These are phyloP conservation scores for Ustilago vetiveriae DNA, from an alignment of 1,284 basidiomycete species.

Conservation along the genomic window DNA sequence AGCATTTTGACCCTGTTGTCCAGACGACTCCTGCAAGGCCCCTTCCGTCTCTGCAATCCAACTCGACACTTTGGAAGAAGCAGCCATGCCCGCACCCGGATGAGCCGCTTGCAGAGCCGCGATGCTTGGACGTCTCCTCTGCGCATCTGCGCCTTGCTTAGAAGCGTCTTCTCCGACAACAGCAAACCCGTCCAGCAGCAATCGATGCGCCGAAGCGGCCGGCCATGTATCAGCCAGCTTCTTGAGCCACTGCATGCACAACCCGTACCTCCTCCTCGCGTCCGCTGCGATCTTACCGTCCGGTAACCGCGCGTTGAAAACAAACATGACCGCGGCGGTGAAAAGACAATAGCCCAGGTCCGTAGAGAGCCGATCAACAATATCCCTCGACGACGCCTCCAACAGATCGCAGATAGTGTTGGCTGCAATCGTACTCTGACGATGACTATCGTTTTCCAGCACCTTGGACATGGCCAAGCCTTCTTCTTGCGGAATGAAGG, in stretches of 20 bases:
- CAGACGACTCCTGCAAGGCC: constrained; percentile 9
- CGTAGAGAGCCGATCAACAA: constrained; percentile 54
- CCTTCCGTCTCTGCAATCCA: constrained; percentile 49
- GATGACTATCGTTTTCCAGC: constrained; percentile 46
- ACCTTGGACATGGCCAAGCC: constrained; percentile 46
- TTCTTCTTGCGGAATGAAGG: constrained; percentile 61
- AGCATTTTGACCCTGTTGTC: not conserved
- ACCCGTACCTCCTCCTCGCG: constrained; percentile 47
- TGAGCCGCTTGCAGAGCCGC: constrained; percentile 25
- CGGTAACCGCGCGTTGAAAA: constrained; percentile 58
- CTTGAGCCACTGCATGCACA: constrained; percentile 58
- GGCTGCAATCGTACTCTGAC: constrained; percentile 50
- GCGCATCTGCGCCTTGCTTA: constrained; percentile 19
- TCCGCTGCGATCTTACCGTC: constrained; percentile 32
- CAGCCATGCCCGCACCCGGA: constrained; percentile 4
- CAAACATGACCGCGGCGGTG: constrained; percentile 58
- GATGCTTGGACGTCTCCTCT: constrained; percentile 17
- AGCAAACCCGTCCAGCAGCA: constrained; percentile 60
- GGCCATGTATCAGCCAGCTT: constrained; percentile 58
- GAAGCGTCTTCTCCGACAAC: constrained; percentile 48
- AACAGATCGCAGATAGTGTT: constrained; percentile 58
- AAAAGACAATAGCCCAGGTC: constrained; percentile 62
- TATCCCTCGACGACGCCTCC: constrained; percentile 39
- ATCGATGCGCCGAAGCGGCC: constrained; percentile 54
- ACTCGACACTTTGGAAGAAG: constrained; percentile 24